Evolutionary conservation across 2,329 filamentous ascomycete genomes (phyloP).

Genomic region (Pseudogymnoascus sp.): DNA sequence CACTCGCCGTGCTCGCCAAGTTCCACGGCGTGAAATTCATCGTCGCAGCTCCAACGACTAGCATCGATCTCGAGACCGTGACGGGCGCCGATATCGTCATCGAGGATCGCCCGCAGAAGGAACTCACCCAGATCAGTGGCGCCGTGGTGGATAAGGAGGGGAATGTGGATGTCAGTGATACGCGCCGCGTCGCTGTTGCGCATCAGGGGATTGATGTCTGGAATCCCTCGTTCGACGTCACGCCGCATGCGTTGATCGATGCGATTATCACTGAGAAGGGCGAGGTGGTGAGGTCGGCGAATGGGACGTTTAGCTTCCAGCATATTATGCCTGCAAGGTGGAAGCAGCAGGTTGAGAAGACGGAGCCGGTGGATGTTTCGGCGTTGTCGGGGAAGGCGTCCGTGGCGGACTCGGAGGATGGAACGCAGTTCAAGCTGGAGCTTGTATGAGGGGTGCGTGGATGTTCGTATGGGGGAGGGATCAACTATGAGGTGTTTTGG

Average conservation of each 20-base stretch:
- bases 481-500: conserved; percentile 2
- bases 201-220: conserved; percentile 72
- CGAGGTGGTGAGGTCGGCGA: conserved; percentile 65
- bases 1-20: conserved; percentile 79
- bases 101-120: conserved; percentile 72
- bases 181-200: conserved; percentile 71
- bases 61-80: conserved; percentile 75
- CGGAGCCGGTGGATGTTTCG: background rate
- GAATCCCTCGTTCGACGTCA: conserved; percentile 97
- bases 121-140: conserved; percentile 79
- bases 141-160: conserved; percentile 59
- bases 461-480: background rate
- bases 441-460: background rate
- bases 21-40: conserved; percentile 89
- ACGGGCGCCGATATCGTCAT: conserved; percentile 78
- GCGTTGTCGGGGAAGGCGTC: conserved; percentile 1
- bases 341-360: conserved; percentile 24
- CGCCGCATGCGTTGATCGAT: conserved; percentile 80
- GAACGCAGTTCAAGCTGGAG: conserved; percentile 19
- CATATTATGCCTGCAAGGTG: conserved; percentile 49
- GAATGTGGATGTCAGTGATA: conserved; percentile 51
- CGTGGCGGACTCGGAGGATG: conserved; percentile 14
- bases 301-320: conserved; percentile 62
- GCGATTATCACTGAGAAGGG: conserved; percentile 90
- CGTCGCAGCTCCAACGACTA: conserved; percentile 89